Evolutionary conservation across 129 eudicot species (phyloP).

Genomic region (Flaveria sonorensis): DNA sequence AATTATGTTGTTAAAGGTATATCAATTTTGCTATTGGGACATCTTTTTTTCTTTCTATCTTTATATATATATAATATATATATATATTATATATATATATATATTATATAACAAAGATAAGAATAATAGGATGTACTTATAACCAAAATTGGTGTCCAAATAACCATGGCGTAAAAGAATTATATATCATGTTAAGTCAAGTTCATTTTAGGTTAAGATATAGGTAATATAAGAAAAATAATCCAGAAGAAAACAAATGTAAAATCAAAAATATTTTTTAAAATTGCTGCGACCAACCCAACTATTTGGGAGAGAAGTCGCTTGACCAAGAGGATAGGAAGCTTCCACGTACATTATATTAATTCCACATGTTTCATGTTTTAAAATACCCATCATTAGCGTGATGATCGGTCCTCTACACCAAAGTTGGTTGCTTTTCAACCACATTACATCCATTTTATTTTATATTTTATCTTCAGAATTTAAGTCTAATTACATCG

Average conservation of each 20-base stretch:
- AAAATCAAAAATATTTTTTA: not conserved
- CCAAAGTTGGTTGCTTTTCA: slow-evolving; percentile 3
- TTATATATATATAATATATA: no score
- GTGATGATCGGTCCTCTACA: not conserved
- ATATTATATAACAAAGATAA: no score
- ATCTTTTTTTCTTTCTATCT: no score
- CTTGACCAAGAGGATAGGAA: not conserved
- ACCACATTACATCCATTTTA: not conserved
- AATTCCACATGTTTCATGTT: slow-evolving; percentile 11
- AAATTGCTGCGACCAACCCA: not conserved
- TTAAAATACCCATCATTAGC: not conserved
- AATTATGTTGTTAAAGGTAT: no score
- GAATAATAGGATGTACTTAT: no score
- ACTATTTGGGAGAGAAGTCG: not conserved
- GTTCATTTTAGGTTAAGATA: no score
- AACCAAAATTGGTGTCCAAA: no score
- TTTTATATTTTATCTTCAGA: not conserved
- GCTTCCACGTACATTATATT: not conserved
- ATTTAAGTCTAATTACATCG: not conserved
- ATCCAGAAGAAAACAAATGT: not conserved
- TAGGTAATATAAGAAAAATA: no score
- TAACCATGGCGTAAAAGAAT: no score
- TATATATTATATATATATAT: no score
- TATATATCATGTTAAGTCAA: no score
- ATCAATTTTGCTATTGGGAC: no score